Conservation (phyloP, 1,139 yeast genomes). For the Debaryomyces sp. region DNA sequence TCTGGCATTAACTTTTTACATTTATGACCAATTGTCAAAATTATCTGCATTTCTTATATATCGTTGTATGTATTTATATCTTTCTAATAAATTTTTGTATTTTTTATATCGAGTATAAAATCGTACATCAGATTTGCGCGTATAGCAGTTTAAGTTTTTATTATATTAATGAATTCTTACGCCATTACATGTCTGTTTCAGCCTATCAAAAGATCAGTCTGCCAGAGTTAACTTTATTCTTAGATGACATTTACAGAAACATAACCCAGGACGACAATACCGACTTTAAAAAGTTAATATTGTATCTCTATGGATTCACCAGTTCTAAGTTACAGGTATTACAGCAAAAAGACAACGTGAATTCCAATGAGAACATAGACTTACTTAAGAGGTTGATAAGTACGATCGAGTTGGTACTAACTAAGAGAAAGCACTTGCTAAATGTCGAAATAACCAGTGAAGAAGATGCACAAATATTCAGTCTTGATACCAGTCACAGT, state of each 20-base stretch:
- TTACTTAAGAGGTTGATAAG: constrained; percentile 24
- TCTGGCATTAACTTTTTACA: neutral
- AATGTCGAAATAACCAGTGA: constrained; percentile 19
- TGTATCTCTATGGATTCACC: constrained; percentile 38
- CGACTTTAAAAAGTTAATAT: constrained; percentile 39
- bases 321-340: constrained; percentile 23
- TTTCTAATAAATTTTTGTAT: constrained; percentile 5
- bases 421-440: constrained; percentile 29
- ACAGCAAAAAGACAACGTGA: constrained; percentile 14
- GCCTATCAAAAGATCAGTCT: constrained; percentile 7
- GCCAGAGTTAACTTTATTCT: constrained; percentile 28
- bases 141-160: neutral
- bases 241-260: constrained; percentile 39
- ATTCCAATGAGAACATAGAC: constrained; percentile 9
- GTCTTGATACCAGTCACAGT: neutral
- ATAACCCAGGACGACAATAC: constrained; percentile 34
- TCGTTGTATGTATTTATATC: constrained; percentile 5
- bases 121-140: neutral
- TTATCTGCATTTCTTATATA: constrained; percentile 7
- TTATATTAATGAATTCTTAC: neutral
- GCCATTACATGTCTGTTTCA: constrained; percentile 9
- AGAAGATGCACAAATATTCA: constrained; percentile 6
- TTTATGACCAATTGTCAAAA: constrained; percentile 1
- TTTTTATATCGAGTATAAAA: neutral
- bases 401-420: constrained; percentile 32